Evolutionary conservation across 805 yeast genomes (phyloP).

Genomic region (Blastobotrys peoriensis): DNA sequence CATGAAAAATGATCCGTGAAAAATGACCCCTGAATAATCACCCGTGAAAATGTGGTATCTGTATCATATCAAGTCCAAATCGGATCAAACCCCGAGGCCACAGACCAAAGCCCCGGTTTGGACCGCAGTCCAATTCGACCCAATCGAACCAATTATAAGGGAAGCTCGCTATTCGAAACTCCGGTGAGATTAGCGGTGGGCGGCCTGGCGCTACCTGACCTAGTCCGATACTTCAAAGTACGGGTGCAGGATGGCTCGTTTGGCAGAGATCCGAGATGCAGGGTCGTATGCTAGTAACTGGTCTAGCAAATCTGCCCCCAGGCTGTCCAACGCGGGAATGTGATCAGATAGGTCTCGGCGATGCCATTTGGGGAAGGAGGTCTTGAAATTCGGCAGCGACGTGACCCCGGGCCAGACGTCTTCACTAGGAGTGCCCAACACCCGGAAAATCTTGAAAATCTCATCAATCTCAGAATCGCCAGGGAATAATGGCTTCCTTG

Average conservation of each 20-base stretch:
- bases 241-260: slow-evolving; percentile 84
- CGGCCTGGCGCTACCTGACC: neutral
- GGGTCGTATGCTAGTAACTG: slow-evolving; percentile 84
- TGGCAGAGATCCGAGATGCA: slow-evolving; percentile 87
- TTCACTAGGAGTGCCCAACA: slow-evolving; percentile 91
- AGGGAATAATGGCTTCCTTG: slow-evolving; percentile 90
- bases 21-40: too few relatives aligned
- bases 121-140: too few relatives aligned
- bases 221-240: slow-evolving; percentile 42
- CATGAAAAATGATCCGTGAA: too few relatives aligned
- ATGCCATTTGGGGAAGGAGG: slow-evolving; percentile 88
- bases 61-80: too few relatives aligned
- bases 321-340: slow-evolving; percentile 73
- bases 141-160: too few relatives aligned
- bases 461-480: slow-evolving; percentile 98
- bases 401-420: slow-evolving; percentile 93
- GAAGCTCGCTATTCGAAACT: too few relatives aligned
- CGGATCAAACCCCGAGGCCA: too few relatives aligned
- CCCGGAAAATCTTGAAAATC: slow-evolving; percentile 84
- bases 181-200: too few relatives aligned
- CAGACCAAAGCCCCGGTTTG: too few relatives aligned
- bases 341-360: slow-evolving; percentile 60
- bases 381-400: slow-evolving; percentile 85
- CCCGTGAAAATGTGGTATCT: too few relatives aligned
- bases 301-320: slow-evolving; percentile 78